Percentiles rank a stretch among this genome's conserved stretches.
Evolutionary conservation across 257 asterid species (phyloP).

Genomic region (Scutellaria baicalensis): DNA sequence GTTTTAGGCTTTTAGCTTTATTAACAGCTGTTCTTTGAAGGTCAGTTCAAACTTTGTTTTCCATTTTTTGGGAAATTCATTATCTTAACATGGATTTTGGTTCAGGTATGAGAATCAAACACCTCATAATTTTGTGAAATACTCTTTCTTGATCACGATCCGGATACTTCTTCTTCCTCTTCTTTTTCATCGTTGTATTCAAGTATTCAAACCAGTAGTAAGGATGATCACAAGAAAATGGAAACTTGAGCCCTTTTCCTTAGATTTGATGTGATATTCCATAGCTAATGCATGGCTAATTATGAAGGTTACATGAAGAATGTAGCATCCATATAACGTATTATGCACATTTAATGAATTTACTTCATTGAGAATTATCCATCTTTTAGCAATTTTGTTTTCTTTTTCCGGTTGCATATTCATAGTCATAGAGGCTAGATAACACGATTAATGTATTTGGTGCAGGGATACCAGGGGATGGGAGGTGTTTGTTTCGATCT

Average conservation of each 20-base stretch:
- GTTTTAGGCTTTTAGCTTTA: background rate
- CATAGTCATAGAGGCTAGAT: background rate
- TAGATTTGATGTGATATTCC: background rate
- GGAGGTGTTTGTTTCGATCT: slow-evolving; percentile 76
- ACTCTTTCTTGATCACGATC: background rate
- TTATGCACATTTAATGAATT: background rate
- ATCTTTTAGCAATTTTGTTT: background rate
- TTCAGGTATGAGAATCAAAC: slow-evolving; percentile 26
- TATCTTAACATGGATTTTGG: slow-evolving; percentile 35
- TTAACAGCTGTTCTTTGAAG: slow-evolving; percentile 7
- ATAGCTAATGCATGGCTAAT: background rate
- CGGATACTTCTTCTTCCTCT: background rate
- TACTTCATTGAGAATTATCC: background rate
- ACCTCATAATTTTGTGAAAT: background rate
- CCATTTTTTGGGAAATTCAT: slow-evolving; percentile 3
- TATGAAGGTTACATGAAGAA: background rate
- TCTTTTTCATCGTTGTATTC: background rate
- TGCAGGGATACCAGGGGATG: slow-evolving; percentile 70
- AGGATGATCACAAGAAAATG: background rate
- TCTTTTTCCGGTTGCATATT: background rate
- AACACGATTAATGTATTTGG: background rate
- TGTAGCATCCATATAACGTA: background rate
- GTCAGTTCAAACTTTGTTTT: background rate
- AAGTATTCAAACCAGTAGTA: background rate
- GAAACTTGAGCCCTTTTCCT: background rate